Evolutionary conservation across 2,329 filamentous ascomycete genomes (phyloP).

Genomic region (Ceratocystiopsis brevicomis): DNA sequence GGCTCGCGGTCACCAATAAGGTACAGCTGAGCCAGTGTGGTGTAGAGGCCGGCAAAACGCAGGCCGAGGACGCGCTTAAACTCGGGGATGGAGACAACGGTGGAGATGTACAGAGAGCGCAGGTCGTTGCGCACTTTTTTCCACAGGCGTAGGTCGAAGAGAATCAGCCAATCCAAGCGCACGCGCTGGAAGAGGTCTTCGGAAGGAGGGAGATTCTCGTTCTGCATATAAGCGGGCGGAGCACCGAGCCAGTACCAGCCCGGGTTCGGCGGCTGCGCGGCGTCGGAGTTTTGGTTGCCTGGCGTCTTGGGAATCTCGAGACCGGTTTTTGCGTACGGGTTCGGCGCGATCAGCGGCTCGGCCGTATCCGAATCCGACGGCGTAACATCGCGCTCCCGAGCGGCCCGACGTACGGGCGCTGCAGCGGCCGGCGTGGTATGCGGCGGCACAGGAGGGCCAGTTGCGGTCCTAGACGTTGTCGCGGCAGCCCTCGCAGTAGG

Average conservation of each 20-base stretch:
- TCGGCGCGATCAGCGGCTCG: conserved; percentile 44
- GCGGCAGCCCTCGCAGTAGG: too few species aligned
- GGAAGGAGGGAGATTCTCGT: conserved; percentile 44
- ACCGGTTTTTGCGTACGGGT: conserved; percentile 43
- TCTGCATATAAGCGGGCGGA: conserved; percentile 47
- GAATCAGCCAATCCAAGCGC: conserved; percentile 78
- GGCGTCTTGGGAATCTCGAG: conserved; percentile 71
- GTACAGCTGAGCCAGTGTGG: conserved; percentile 80
- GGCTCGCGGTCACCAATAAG: conserved; percentile 90
- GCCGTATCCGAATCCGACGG: conserved; percentile 56
- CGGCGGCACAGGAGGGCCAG: too few species aligned
- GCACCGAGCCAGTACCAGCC: conserved; percentile 76
- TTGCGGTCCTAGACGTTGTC: too few species aligned
- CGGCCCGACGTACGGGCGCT: neutral
- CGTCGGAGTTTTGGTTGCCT: conserved; percentile 23
- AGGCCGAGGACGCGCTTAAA: conserved; percentile 90
- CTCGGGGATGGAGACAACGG: conserved; percentile 82
- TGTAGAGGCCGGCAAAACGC: conserved; percentile 89
- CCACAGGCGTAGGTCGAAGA: conserved; percentile 92
- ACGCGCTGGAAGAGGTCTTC: conserved; percentile 84
- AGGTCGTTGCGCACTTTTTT: conserved; percentile 85
- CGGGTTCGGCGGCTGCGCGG: conserved; percentile 37
- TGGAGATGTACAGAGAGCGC: conserved; percentile 86
- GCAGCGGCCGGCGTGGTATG: neutral
- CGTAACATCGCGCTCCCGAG: conserved; percentile 39